Evolutionary conservation across 2,329 filamentous ascomycete genomes (phyloP), one percentile per base, ranked within the genome.

Genomic region (Hypoxylon sp.): DNA sequence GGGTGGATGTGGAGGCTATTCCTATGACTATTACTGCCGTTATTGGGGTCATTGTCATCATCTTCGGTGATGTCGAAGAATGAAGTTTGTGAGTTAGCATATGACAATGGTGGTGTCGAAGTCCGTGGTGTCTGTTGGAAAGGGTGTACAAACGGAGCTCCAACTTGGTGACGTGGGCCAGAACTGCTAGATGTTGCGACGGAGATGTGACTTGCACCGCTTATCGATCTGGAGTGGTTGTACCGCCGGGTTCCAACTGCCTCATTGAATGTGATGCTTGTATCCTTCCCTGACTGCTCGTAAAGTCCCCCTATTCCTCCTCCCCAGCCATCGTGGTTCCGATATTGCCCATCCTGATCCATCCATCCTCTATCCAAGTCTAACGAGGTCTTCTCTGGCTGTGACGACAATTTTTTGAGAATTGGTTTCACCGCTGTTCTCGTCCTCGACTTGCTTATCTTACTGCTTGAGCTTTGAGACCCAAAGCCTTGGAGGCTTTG

Each of bases 71-170:
- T 77, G 36, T 74, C 73, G 65, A 78, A 83, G 57, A 87, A 80
- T 2, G 85, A 87, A 14, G 83, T 81, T 46, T 86, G 78, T 6
- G 87, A 87, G 75, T 86, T 86, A 69, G 86, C 83, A 75, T 88
- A 89, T 23, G 86, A 85, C 66, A 89, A 74, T 7, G 87, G 87
- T 55, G 88, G 87, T 65, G 87, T 89, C 49, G 86, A 85, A 0
- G 87, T 87, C 43, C 86, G 84, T 32, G 89, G 89, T 7, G 82
- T 89, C 78, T 90, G 89, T 75, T 90, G 87, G 71, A 89, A 90
- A 25, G 89, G 88, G 74, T 90, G 89, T 19, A 90, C 83, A 74
- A 90, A 63, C 67, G 74, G 67, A 17, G 60, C 41, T 25, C 65
- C 53, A 19, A 55, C 58, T 10, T 67, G 64, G 30, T 67, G 67